phyloP scores from a whole-genome alignment of 1,139 yeast genomes.

The Yamadazyma atmosphaerica region DNA sequence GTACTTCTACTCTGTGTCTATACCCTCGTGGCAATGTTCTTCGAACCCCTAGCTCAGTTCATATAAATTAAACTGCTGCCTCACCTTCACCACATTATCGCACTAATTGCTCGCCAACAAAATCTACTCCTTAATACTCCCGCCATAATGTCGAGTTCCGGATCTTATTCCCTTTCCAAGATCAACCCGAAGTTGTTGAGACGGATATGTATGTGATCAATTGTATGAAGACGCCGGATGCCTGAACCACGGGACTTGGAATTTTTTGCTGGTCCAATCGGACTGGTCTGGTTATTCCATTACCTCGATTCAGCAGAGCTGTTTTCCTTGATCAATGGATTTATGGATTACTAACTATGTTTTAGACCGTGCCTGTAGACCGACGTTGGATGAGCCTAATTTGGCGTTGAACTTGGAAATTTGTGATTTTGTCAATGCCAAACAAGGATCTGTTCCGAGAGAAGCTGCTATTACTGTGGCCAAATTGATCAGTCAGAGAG shows the following conservation, averaged over 20 bases:
- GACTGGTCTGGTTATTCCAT: too few species aligned
- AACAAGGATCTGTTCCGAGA: slow-evolving; percentile 87
- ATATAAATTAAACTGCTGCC: too few species aligned
- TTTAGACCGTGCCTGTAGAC: slow-evolving; percentile 82
- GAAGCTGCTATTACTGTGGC: slow-evolving; percentile 94
- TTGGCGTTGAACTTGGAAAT: slow-evolving; percentile 86
- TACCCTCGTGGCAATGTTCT: not conserved
- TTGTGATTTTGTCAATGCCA: slow-evolving; percentile 89
- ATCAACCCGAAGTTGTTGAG: slow-evolving; percentile 62
- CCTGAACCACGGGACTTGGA: too few species aligned
- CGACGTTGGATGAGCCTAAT: slow-evolving; percentile 84
- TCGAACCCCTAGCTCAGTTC: not conserved
- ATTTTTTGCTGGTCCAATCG: too few species aligned
- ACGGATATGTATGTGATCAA: slow-evolving; percentile 56
- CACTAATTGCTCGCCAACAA: not conserved
- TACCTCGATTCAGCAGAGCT: too few species aligned
- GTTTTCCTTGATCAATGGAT: not conserved
- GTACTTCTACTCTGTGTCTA: not conserved
- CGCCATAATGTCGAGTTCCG: slow-evolving; percentile 20
- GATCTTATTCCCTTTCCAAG: slow-evolving; percentile 45
- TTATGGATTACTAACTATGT: slow-evolving; percentile 18
- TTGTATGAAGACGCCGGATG: too few species aligned
- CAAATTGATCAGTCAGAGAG: slow-evolving; percentile 77
- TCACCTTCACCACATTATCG: not conserved
- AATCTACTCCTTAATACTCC: not conserved